Evolutionary conservation across 2,329 filamentous ascomycete species (phyloP).

Genomic region (Neofusicoccum sp.): DNA sequence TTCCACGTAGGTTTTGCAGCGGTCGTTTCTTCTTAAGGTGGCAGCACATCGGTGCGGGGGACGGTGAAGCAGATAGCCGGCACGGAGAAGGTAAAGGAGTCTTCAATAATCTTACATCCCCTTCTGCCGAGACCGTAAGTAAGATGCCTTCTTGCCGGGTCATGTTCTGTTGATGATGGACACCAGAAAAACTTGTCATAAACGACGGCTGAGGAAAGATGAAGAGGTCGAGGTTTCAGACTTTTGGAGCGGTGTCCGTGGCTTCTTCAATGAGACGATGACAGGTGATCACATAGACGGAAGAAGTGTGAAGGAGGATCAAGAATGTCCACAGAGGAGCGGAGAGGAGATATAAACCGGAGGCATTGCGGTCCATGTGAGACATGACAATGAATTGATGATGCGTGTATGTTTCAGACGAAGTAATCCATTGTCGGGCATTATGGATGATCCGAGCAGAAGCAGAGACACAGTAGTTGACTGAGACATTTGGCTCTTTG

Average conservation of each 20-base stretch:
- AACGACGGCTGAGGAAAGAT: neutral
- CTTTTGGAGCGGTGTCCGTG: neutral
- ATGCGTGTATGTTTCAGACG: neutral
- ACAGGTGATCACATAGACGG: neutral
- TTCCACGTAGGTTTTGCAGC: neutral
- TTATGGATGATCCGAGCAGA: neutral
- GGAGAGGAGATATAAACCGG: no score
- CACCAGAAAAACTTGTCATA: neutral
- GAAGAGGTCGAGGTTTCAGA: neutral
- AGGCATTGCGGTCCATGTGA: neutral
- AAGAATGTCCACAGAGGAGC: neutral
- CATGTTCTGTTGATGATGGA: neutral
- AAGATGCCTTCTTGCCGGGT: neutral
- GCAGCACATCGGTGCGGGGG: neutral
- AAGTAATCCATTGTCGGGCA: neutral
- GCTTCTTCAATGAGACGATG: neutral
- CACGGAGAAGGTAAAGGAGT: neutral
- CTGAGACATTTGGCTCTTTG: neutral
- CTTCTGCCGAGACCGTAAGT: neutral
- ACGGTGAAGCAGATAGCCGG: neutral
- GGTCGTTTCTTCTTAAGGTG: neutral
- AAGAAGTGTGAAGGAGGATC: neutral
- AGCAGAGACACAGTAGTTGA: neutral
- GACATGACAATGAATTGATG: neutral
- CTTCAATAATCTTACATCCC: slow-evolving; percentile 3